These are phyloP conservation scores for Nakaseomyces bracarensis DNA, from an alignment of 1,139 yeast species.

Conservation along the genomic window DNA sequence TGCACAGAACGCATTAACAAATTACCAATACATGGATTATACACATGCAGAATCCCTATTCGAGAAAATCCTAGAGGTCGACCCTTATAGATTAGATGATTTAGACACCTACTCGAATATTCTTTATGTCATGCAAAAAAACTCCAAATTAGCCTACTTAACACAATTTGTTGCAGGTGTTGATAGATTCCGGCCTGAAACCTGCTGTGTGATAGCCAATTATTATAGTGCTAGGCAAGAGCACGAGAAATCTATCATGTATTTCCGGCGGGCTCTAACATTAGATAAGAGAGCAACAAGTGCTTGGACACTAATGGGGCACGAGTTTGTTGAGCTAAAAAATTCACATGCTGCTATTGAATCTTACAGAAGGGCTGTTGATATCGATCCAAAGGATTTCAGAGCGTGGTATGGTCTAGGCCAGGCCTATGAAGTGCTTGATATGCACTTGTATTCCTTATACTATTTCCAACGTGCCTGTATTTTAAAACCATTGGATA, in stretches of 20 bases:
- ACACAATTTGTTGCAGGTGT: slow-evolving; percentile 80
- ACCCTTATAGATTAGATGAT: slow-evolving; percentile 84
- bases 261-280: slow-evolving; percentile 81
- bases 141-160: slow-evolving; percentile 70
- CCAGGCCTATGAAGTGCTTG: slow-evolving; percentile 94
- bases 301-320: slow-evolving; percentile 99
- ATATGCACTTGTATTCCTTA: slow-evolving; percentile 87
- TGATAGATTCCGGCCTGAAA: slow-evolving; percentile 86
- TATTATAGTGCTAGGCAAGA: slow-evolving; percentile 87
- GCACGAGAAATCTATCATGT: slow-evolving; percentile 90
- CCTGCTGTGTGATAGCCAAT: slow-evolving; percentile 91
- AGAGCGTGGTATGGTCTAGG: slow-evolving; percentile 99
- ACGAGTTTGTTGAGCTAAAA: slow-evolving; percentile 91
- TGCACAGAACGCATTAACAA: slow-evolving; percentile 70
- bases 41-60: slow-evolving; percentile 70
- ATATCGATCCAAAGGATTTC: slow-evolving; percentile 80
- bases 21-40: slow-evolving; percentile 76
- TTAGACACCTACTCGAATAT: slow-evolving; percentile 89
- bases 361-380: slow-evolving; percentile 84
- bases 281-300: slow-evolving; percentile 73
- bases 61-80: slow-evolving; percentile 63
- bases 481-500: slow-evolving; percentile 77
- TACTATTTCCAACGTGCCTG: slow-evolving; percentile 92
- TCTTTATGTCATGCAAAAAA: slow-evolving; percentile 87
- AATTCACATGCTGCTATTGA: slow-evolving; percentile 98